Conservation (phyloP, 2,329 filamentous ascomycete species). For the Fusarium oxysporum region DNA sequence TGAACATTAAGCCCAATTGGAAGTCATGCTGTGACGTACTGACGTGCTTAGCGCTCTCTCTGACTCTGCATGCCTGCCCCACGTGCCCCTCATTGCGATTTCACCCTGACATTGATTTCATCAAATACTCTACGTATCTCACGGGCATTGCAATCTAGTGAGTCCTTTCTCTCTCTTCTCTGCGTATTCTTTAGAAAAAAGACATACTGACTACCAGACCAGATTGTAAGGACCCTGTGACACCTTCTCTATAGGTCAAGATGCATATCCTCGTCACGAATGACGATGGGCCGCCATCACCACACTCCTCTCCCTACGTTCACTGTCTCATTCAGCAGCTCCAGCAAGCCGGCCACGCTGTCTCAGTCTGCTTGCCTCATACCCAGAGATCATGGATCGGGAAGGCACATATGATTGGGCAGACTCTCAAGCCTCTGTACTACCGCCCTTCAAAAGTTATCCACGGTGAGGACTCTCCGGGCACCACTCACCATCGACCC, state of each 20-base stretch:
- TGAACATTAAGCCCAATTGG: slow-evolving; percentile 23
- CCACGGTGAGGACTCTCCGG: slow-evolving; percentile 63
- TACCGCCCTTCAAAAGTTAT: slow-evolving; percentile 71
- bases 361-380: slow-evolving; percentile 91
- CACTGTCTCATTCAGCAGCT: slow-evolving; percentile 79
- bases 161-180: background rate
- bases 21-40: slow-evolving; percentile 37
- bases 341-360: slow-evolving; percentile 80
- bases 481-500: slow-evolving; percentile 70
- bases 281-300: slow-evolving; percentile 84
- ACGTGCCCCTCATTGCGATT: slow-evolving; percentile 41
- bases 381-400: slow-evolving; percentile 97
- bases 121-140: slow-evolving; percentile 25
- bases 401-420: slow-evolving; percentile 95
- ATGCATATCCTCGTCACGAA: slow-evolving; percentile 78
- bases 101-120: slow-evolving; percentile 13
- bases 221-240: background rate
- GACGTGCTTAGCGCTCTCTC: slow-evolving; percentile 37
- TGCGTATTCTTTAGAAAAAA: background rate
- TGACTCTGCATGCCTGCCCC: slow-evolving; percentile 37
- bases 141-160: slow-evolving; percentile 15
- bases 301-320: slow-evolving; percentile 82
- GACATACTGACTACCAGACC: background rate
- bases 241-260: slow-evolving; percentile 28
- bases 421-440: slow-evolving; percentile 85